phyloP scores from a whole-genome alignment of 148 eudicot genomes.

The Amaranthus cruentus region DNA sequence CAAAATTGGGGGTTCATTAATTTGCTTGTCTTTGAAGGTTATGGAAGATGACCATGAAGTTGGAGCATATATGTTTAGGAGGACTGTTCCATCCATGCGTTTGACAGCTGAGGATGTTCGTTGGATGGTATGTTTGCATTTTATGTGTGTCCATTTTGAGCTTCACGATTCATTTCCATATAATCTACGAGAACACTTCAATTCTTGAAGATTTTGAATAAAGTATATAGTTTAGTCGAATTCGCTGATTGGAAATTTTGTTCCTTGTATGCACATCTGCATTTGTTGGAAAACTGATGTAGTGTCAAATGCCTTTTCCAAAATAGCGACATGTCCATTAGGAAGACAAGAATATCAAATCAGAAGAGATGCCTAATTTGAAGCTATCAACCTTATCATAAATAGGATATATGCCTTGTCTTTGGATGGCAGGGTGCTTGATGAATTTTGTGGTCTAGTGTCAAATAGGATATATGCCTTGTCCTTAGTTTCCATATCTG shows the following conservation, averaged over 20 bases:
- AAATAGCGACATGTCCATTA: not conserved
- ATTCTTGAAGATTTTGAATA: not conserved
- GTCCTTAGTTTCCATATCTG: not conserved
- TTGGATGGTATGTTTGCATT: constrained; percentile 61
- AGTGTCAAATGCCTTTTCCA: not conserved
- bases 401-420: not conserved
- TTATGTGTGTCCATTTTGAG: not conserved
- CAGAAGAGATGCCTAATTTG: not conserved
- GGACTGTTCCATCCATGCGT: constrained; percentile 94
- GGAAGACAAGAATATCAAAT: not conserved
- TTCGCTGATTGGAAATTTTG: not conserved
- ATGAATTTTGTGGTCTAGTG: no score
- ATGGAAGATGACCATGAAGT: constrained; percentile 99
- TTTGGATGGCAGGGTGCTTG: not conserved
- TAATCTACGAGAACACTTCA: not conserved
- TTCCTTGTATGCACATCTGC: not conserved
- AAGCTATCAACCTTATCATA: not conserved
- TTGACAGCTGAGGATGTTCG: constrained; percentile 82
- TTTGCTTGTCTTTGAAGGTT: constrained; percentile 47
- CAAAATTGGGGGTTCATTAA: constrained; percentile 1
- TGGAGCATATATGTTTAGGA: constrained; percentile 95
- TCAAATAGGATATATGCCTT: no score
- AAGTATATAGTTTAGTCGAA: not conserved
- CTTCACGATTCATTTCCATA: no score
- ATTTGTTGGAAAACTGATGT: not conserved